Base-by-base conservation (phyloP, 2,329 filamentous ascomycete species). In the Talaromyces sp. region DNA sequence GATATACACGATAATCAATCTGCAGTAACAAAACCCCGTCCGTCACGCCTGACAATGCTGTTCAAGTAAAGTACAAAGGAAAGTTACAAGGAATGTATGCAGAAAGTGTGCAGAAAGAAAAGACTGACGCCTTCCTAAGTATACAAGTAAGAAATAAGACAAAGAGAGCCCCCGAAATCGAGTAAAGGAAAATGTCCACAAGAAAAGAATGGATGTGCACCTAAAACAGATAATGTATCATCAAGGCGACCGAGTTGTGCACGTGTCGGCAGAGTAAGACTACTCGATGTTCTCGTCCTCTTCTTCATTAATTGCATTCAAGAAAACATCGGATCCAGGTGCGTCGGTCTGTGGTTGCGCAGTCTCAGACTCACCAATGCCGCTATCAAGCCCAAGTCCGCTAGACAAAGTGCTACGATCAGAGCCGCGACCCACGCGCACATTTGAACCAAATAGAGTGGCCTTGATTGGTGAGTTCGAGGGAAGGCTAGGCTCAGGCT, bases 401-500 rank as follows among this genome's bases (percentile, higher is more conserved):
- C 39, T 47, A 25, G 25, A 43, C 19, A 52, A 15, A 10, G 71
- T 76, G 56, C 70, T 73, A 39, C 75, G 73, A 54, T 75, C 72
- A 67, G 76, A 80, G 45, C 75, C 79, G 62, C 76, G 73, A 4
- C 74, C 76, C 62, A 77, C 68, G 65, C 79, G 77, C n/a, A 79
- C 73, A 68, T 82, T 78, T 27, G 74, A 73, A 63, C 75, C 78
- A 19, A 22, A 43, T 10, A 35, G 78, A 2, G 27, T 31, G 3
- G 80, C 80, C 1, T 81, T 82, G 41, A 82, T 77, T 3, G 81
- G 78, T 31, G 77, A 77, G 60, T 74, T 79, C 33, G 72, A 76
- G 61, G 70, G 68, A 57, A 70, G 67, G 15, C 65, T 70, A 19
- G 68, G 65, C 52, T 75, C 72, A 17, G 71, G 74, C 62, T 76